These are phyloP conservation scores for Brassica napus DNA, from an alignment of 345 rosid species.

Conservation along the genomic window Da-Ae NC_063436.1:2499001-2499500, in stretches of 20 bases:
- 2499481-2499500: neutral
- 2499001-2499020: neutral
- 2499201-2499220: neutral
- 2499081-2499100: conserved; percentile 17
- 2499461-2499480: too few species aligned
- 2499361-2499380: neutral
- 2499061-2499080: neutral
- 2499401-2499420: neutral
- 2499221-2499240: neutral
- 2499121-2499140: too few species aligned
- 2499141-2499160: neutral
- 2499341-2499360: conserved; percentile 6
- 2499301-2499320: neutral
- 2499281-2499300: neutral
- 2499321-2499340: neutral
- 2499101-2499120: neutral
- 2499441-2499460: neutral
- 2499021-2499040: neutral
- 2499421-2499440: neutral
- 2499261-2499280: neutral
- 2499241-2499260: neutral
- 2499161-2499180: neutral
- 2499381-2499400: neutral
- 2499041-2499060: conserved; percentile 44
- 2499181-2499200: neutral